These are phyloP conservation scores for Gaillardinia entomophila DNA, from an alignment of 805 yeast genomes.

Conservation along the genomic window DNA sequence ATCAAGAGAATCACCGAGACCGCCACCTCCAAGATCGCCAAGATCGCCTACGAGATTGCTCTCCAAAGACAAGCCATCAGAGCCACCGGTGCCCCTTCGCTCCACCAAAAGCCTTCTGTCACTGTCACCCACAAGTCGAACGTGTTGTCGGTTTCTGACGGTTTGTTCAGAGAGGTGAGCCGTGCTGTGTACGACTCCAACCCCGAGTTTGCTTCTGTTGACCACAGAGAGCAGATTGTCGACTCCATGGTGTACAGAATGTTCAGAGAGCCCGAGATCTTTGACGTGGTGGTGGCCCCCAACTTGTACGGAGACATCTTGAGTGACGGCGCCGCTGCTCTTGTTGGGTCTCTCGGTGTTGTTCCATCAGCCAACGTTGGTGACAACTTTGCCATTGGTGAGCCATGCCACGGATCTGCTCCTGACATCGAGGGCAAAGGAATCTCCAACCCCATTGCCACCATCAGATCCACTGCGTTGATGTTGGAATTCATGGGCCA, in stretches of 20 bases:
- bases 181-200: slow-evolving; percentile 54
- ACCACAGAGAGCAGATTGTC: slow-evolving; percentile 90
- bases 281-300: slow-evolving; percentile 98
- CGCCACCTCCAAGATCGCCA: slow-evolving; percentile 82
- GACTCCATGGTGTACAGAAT: slow-evolving; percentile 98
- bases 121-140: slow-evolving; percentile 97
- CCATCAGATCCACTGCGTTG: slow-evolving; percentile 94
- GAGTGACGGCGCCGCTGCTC: slow-evolving; percentile 97
- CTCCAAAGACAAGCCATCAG: slow-evolving; percentile 81
- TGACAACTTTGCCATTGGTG: slow-evolving; percentile 93
- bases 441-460: slow-evolving; percentile 94
- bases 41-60: slow-evolving; percentile 89
- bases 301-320: slow-evolving; percentile 96
- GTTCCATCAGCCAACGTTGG: slow-evolving; percentile 99
- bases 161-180: slow-evolving; percentile 89
- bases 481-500: slow-evolving; percentile 96
- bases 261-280: slow-evolving; percentile 97
- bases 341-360: slow-evolving; percentile 95
- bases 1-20: slow-evolving; percentile 90
- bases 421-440: slow-evolving; percentile 97
- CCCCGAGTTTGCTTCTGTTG: slow-evolving; percentile 53
- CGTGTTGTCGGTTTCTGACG: slow-evolving; percentile 88
- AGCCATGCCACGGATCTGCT: slow-evolving; percentile 99
- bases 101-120: slow-evolving; percentile 52
- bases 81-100: slow-evolving; percentile 43